Evolutionary conservation across 2,329 filamentous ascomycete genomes (phyloP), one percentile per base, ranked within the genome.

Genomic region (Leptosphaerulina australis): DNA sequence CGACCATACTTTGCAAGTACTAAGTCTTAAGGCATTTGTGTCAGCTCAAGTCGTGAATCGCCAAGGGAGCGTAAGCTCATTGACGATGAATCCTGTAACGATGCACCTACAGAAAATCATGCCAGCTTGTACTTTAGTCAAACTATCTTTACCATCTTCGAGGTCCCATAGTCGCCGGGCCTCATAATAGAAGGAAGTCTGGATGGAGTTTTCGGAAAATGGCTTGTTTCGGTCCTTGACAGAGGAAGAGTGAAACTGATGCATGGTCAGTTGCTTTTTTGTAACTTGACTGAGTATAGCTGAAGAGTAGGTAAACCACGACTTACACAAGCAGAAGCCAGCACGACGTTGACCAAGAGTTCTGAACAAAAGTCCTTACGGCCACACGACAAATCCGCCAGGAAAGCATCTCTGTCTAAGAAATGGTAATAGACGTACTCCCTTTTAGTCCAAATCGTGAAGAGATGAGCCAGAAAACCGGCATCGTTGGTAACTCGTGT

Each of bases 291-390:
- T n/a, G n/a, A n/a, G n/a, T n/a, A n/a, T n/a, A n/a, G n/a, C n/a
- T n/a, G n/a, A n/a, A n/a, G n/a, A n/a, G n/a, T n/a, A n/a, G n/a
- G n/a, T n/a, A n/a, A n/a, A n/a, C 24, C 5, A 20, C 4, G 20
- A 65, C 67, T 52, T 58, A 70, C 67, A 49, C 64, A 60, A 41
- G 64, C 67, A 21, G 60, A 63, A 36, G 62, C 64, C n/a, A 70
- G 47, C 11, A 70, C 15, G 10, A 60, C 59, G 44, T 70, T 68
- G 7, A 70, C 63, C 7, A 70, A 57, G 11, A 70, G 55, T 18
- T 60, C 48, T 4, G 67, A 70, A 39, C 67, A 70, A 34, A 68
- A 70, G 25, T 64, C 59, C 5, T 45, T 56, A 15, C 56, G 45
- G 0, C 62, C 55, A 43, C 33, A 58, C 5, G 58, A 58, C 46